Evolutionary conservation across 1,284 basidiomycete species (phyloP).

Genomic region (Xerocomus cyaneibrunnescens): DNA sequence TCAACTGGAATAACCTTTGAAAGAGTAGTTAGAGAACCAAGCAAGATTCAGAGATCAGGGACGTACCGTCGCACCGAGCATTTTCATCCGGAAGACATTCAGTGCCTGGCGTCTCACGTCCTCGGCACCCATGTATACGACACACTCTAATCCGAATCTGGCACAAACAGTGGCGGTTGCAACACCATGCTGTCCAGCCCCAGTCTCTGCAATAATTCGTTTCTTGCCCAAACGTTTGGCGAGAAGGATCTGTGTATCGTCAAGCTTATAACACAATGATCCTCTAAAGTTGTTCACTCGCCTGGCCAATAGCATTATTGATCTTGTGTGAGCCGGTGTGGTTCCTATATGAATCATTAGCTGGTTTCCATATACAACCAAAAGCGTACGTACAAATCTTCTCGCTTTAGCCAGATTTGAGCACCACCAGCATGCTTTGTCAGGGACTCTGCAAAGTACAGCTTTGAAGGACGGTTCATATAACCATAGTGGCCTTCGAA

Average conservation of each 20-base stretch:
- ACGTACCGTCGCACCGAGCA: conserved; percentile 88
- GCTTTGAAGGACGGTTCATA: conserved; percentile 38
- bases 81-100: conserved; percentile 97
- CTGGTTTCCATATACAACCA: not conserved
- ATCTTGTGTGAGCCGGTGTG: conserved; percentile 98
- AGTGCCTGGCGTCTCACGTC: conserved; percentile 94
- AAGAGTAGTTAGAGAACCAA: not conserved
- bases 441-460: conserved; percentile 57
- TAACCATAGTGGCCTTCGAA: conserved; percentile 89
- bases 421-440: conserved; percentile 57
- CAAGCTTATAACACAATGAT: not conserved
- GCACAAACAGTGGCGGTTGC: conserved; percentile 98
- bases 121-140: conserved; percentile 99
- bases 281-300: conserved; percentile 19
- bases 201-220: conserved; percentile 98
- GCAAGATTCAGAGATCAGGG: not conserved
- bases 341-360: conserved; percentile 52
- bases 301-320: conserved; percentile 94
- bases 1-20: conserved; percentile 88
- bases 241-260: conserved; percentile 70
- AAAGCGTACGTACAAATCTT: conserved; percentile 72
- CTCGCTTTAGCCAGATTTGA: conserved; percentile 97
- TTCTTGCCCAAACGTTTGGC: conserved; percentile 93
- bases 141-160: conserved; percentile 93
- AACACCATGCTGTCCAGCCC: conserved; percentile 98